phyloP scores from a whole-genome alignment of 306 rosid species.

The Alnus glutinosa region DNA sequence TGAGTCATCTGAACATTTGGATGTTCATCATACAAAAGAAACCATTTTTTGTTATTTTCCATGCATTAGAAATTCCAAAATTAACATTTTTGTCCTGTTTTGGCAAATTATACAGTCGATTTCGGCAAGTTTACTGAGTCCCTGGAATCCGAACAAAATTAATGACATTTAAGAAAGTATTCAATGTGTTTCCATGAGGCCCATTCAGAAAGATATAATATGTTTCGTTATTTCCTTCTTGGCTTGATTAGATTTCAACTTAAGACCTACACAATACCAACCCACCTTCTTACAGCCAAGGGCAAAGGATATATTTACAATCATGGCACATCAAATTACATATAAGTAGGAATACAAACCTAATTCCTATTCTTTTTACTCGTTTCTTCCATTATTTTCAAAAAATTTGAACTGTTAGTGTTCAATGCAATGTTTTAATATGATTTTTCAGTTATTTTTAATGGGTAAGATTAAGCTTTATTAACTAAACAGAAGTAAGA shows the following conservation, averaged over 20 bases:
- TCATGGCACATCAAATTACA: not conserved
- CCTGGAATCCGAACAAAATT: not conserved
- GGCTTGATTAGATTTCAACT: not conserved
- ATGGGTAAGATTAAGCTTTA: no score
- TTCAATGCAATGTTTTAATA: no score
- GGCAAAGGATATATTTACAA: not conserved
- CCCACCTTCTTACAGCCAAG: not conserved
- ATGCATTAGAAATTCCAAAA: not conserved
- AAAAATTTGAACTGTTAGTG: no score
- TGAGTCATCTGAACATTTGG: not conserved
- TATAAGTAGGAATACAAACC: not conserved
- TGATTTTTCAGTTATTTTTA: no score
- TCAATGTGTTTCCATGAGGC: not conserved
- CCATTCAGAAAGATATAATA: not conserved
- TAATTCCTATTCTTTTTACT: no score
- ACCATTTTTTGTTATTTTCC: not conserved
- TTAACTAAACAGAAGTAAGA: no score
- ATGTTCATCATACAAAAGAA: not conserved
- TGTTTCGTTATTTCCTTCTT: not conserved
- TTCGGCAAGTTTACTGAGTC: not conserved
- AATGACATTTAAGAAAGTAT: not conserved
- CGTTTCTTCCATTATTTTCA: no score
- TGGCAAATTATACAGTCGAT: not conserved
- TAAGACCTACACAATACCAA: not conserved
- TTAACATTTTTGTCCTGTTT: not conserved